A percentile compares a stretch with the other conserved stretches of the same genome.
These are phyloP conservation scores for Ophiocordyceps camponoti-leonardi DNA, from an alignment of 2,329 filamentous ascomycete species.

Conservation along the genomic window DNA sequence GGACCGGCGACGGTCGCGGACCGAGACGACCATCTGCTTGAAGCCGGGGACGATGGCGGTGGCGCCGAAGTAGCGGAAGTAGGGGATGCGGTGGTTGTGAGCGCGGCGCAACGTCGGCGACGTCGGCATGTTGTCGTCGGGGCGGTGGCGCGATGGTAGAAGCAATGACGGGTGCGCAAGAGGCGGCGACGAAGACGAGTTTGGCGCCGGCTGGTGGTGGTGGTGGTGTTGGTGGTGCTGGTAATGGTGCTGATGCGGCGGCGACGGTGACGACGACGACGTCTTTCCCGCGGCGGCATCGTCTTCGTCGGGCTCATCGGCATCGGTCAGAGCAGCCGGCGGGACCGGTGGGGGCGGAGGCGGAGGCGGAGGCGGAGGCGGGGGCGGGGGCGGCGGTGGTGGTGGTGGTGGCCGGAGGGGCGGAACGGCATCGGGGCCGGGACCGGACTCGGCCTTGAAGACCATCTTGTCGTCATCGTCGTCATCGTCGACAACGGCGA, in stretches of 20 bases:
- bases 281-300: not conserved
- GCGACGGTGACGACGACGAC: not conserved
- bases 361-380: too few species aligned
- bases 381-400: too few species aligned
- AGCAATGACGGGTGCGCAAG: slow-evolving; percentile 7
- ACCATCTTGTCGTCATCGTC: not conserved
- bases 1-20: slow-evolving; percentile 47
- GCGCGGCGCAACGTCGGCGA: slow-evolving; percentile 31
- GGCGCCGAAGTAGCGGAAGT: slow-evolving; percentile 80
- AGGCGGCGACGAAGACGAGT: not conserved
- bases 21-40: slow-evolving; percentile 78
- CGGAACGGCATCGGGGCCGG: not conserved
- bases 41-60: slow-evolving; percentile 84
- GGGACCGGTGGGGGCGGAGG: not conserved
- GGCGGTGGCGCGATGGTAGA: slow-evolving; percentile 1
- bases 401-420: not conserved
- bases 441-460: not conserved
- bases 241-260: not conserved
- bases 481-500: not conserved
- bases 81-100: slow-evolving; percentile 55
- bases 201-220: not conserved
- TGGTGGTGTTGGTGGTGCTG: too few species aligned
- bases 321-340: not conserved
- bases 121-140: slow-evolving; percentile 10
- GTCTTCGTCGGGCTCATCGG: slow-evolving; percentile 2